Conservation (phyloP, 768 basidiomycete species). For the Leucocoprinus leucothites region DNA sequence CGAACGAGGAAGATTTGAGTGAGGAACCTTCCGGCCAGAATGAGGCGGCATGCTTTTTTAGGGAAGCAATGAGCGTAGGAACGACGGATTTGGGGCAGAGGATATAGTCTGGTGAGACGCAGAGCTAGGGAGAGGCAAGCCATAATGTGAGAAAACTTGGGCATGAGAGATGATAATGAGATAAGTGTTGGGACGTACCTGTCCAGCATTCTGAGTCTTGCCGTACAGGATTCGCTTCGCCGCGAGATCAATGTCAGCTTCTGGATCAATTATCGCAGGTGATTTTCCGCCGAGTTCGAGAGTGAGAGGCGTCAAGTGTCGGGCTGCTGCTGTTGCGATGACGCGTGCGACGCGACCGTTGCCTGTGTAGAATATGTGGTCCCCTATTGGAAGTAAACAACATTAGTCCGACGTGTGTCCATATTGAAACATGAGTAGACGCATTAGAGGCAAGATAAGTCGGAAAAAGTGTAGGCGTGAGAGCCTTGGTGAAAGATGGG, state of each 20-base stretch:
- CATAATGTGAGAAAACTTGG: constrained; percentile 18
- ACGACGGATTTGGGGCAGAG: constrained; percentile 37
- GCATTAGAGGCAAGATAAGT: not conserved
- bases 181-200: constrained; percentile 29
- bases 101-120: constrained; percentile 54
- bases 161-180: not conserved
- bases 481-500: too few relatives aligned
- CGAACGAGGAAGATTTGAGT: constrained; percentile 37
- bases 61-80: constrained; percentile 41
- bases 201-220: constrained; percentile 64
- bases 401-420: not conserved
- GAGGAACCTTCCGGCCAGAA: constrained; percentile 55
- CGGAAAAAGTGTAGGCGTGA: not conserved
- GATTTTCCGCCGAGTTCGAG: constrained; percentile 57
- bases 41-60: constrained; percentile 37
- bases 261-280: constrained; percentile 38
- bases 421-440: not conserved
- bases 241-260: constrained; percentile 31
- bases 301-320: constrained; percentile 51
- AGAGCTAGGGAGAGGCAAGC: constrained; percentile 46
- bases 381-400: constrained; percentile 20
- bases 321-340: constrained; percentile 49
- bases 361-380: constrained; percentile 46
- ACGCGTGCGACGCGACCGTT: constrained; percentile 44
- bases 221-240: constrained; percentile 69